phyloP scores from a whole-genome alignment of 768 basidiomycete genomes.

The Tricholoma terreum region DNA sequence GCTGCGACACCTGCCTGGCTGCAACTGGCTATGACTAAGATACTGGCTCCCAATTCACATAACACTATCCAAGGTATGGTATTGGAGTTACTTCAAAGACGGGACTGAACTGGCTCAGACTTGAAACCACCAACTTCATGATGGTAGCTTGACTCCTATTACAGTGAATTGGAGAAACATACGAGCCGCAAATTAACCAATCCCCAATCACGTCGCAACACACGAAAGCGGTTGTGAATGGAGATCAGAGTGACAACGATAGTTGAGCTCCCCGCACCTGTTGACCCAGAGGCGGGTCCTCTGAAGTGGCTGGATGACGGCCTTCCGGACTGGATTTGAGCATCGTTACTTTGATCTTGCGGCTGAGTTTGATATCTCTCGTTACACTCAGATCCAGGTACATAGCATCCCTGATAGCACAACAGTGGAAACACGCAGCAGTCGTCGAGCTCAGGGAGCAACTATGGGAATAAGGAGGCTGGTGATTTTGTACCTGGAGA shows the following conservation, averaged over 20 bases:
- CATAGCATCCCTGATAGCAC: not conserved
- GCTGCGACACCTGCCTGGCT: no score
- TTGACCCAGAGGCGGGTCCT: not conserved
- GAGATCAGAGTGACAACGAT: not conserved
- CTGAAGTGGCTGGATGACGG: constrained; percentile 4
- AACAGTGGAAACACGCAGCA: not conserved
- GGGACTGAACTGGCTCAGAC: no score
- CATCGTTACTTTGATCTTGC: constrained; percentile 1
- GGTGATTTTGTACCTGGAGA: no score
- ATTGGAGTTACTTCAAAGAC: no score
- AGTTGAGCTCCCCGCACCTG: not conserved
- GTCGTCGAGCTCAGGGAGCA: not conserved
- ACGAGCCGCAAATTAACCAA: not conserved
- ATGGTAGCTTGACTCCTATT: no score
- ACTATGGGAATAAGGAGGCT: no score
- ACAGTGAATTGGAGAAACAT: not conserved
- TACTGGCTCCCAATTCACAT: no score
- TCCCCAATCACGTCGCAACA: not conserved
- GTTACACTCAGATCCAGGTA: not conserved
- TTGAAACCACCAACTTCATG: no score
- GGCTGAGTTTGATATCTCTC: constrained; percentile 4
- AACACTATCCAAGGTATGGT: no score
- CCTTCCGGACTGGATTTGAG: constrained; percentile 4
- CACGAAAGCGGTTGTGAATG: not conserved
- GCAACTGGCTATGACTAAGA: no score